Evolutionary conservation across 169 alveolate genomes (phyloP), one percentile per base, ranked within the genome.

Genomic region (Plasmodium falciparum): DNA sequence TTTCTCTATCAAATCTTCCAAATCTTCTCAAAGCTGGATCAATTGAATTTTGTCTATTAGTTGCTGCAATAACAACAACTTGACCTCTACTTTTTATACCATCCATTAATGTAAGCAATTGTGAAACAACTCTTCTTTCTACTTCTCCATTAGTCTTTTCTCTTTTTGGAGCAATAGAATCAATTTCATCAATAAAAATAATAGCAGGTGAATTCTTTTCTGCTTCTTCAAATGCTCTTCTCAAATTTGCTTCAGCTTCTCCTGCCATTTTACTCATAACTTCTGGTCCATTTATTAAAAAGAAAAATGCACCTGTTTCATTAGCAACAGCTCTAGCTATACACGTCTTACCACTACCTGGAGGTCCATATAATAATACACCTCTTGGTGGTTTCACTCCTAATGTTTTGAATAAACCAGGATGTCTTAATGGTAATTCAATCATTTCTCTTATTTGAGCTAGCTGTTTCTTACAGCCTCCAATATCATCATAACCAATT

Each of bases 331-430:
- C 99, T 93, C 99, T 96, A 2, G 99, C 99, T 74, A 99, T 98
- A 83, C 99, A 95, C 7, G 99, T 99, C 93, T 99, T 99, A 52
- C 99, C 99, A 73, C 99, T 97, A 29, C 99, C 99, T 52, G 99
- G 99, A 8, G 99, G 99, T 20, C 99, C 99, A 95, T 97, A 99
- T 54, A 99, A 95, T 58, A 99, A 96, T 24, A 99, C 99, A 7
- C 99, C 99, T 88, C 99, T 97, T 0, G 99, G 99, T 2, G 99
- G 99, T 93, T 98, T 99, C 62, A 99, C 99, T 33, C 99, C 99
- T 43, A 99, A 96, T 4, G 99, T 98, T 94, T 98, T 98, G 96
- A 98, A 98, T 43, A 99, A 93, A 24, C 98, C 97, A n/a, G 99
- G 99, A 78, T 99, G 99, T 73, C 99, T 96, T 54, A 99, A 95